A percentile compares a stretch with the other conserved stretches of the same genome.
Evolutionary conservation across 2,329 filamentous ascomycete genomes (phyloP).

Genomic region (Cladosporium austrohemisphaericum): DNA sequence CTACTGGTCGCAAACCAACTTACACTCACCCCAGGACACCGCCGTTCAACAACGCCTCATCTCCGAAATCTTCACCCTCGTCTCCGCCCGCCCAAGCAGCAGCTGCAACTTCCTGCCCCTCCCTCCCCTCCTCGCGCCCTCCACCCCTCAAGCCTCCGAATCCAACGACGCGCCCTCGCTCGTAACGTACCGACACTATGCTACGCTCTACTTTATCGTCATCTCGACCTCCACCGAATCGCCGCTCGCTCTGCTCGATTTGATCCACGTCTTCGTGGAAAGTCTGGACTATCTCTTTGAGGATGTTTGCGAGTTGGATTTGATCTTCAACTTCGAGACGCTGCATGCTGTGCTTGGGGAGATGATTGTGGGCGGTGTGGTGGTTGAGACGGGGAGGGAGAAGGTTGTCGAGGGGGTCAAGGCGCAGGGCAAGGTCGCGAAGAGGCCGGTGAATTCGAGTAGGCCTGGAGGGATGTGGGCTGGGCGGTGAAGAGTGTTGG

Average conservation of each 20-base stretch:
- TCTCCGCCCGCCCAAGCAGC: constrained; percentile 83
- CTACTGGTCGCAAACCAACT: not conserved
- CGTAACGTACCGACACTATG: constrained; percentile 96
- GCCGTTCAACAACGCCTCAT: constrained; percentile 95
- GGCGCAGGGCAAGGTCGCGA: constrained; percentile 70
- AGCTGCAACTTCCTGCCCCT: constrained; percentile 94
- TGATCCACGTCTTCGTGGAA: constrained; percentile 98
- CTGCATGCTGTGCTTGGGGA: constrained; percentile 85
- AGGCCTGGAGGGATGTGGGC: constrained; percentile 35
- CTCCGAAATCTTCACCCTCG: constrained; percentile 93
- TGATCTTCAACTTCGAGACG: constrained; percentile 99
- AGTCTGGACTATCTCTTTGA: constrained; percentile 92
- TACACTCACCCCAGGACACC: constrained; percentile 65
- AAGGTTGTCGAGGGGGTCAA: constrained; percentile 81
- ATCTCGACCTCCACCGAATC: constrained; percentile 96
- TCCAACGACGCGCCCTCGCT: constrained; percentile 89
- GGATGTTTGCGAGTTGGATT: constrained; percentile 95
- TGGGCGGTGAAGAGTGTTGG: constrained; percentile 27
- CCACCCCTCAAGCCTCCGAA: constrained; percentile 46
- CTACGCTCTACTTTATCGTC: constrained; percentile 96
- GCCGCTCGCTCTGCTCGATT: constrained; percentile 86
- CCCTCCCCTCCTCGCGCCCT: constrained; percentile 29
- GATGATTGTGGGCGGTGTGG: constrained; percentile 93
- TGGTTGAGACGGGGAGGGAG: constrained; percentile 87
- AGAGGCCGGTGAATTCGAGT: constrained; percentile 72